Conservation (phyloP, 192 early-diverging fungal genomes). For the Coemansia sp. region DNA sequence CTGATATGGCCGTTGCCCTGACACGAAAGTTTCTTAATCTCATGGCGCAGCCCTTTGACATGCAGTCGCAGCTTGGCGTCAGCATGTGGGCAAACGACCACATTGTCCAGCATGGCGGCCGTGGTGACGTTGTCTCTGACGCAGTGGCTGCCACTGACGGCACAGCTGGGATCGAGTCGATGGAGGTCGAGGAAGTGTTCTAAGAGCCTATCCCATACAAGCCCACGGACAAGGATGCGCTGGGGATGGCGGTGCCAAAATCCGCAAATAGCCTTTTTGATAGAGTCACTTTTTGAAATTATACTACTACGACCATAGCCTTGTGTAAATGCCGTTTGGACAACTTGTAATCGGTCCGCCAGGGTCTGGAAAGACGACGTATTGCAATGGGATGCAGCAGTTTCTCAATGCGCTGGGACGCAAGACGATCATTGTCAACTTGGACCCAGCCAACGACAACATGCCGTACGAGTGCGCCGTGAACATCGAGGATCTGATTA, state of each 20-base stretch:
- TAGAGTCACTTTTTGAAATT: neutral
- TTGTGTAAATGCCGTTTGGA: slow-evolving; percentile 40
- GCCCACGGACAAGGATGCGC: neutral
- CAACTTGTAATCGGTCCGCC: slow-evolving; percentile 94
- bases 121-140: slow-evolving; percentile 5
- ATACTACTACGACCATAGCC: neutral
- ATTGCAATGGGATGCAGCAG: slow-evolving; percentile 87
- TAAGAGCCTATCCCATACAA: slow-evolving; percentile 1
- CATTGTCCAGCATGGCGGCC: slow-evolving; percentile 53
- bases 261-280: neutral
- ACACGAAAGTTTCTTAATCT: slow-evolving; percentile 90
- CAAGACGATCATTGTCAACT: slow-evolving; percentile 87
- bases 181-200: slow-evolving; percentile 12
- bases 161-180: slow-evolving; percentile 6
- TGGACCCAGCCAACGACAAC: slow-evolving; percentile 96
- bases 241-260: neutral
- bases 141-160: neutral
- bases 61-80: slow-evolving; percentile 73
- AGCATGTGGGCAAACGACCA: slow-evolving; percentile 82
- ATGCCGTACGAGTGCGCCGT: slow-evolving; percentile 78
- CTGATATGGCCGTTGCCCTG: slow-evolving; percentile 92
- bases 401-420: slow-evolving; percentile 78
- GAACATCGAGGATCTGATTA: slow-evolving; percentile 88
- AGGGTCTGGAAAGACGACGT: slow-evolving; percentile 94
- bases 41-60: slow-evolving; percentile 96